phyloP scores from a whole-genome alignment of 257 asterid species.

The Verbena officinalis region DNA sequence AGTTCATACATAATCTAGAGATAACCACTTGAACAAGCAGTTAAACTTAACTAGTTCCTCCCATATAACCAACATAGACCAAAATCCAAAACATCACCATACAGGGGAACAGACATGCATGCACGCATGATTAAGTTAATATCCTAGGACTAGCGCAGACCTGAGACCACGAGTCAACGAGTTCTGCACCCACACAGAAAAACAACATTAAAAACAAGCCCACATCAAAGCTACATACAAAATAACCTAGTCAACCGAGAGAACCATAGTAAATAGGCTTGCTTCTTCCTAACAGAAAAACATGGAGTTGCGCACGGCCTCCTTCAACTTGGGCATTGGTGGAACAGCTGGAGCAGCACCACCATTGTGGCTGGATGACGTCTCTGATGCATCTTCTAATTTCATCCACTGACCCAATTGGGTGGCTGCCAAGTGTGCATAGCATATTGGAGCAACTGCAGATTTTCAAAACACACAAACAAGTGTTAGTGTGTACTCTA shows the following conservation, averaged over 20 bases:
- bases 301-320: slow-evolving; percentile 68
- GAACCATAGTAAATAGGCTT: neutral
- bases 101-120: neutral
- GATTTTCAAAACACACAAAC: slow-evolving; percentile 11
- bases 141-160: slow-evolving; percentile 1
- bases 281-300: slow-evolving; percentile 57
- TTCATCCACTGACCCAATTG: slow-evolving; percentile 95
- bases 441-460: slow-evolving; percentile 90
- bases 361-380: slow-evolving; percentile 84
- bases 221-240: slow-evolving; percentile 7
- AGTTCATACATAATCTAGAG: too few relatives aligned
- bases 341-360: slow-evolving; percentile 66
- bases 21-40: too few relatives aligned
- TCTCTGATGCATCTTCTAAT: slow-evolving; percentile 84
- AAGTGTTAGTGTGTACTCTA: neutral
- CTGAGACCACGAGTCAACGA: slow-evolving; percentile 14
- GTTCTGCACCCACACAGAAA: too few relatives aligned
- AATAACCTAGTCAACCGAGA: neutral
- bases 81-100: slow-evolving; percentile 26
- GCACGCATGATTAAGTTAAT: neutral
- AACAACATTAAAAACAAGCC: neutral
- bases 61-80: slow-evolving; percentile 6
- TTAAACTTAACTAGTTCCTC: slow-evolving; percentile 4
- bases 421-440: slow-evolving; percentile 94
- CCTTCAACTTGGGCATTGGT: slow-evolving; percentile 69